Base-by-base conservation (phyloP, 257 asterid species). In the Scutellaria minor region DNA sequence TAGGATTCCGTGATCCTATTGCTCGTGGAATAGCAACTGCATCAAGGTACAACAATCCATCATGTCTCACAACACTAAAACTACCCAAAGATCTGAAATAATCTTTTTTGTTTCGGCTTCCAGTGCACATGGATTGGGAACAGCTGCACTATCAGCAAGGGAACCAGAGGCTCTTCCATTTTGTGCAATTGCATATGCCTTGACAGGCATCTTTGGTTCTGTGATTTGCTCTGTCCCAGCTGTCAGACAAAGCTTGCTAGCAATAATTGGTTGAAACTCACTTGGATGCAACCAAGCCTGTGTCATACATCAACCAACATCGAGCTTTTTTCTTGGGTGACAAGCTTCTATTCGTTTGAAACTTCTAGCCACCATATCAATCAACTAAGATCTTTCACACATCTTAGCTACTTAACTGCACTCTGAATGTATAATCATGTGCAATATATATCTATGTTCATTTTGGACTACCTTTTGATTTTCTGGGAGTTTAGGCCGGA, bases 21-120 rank as follows among this genome's bases (percentile, higher is more conserved):
- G 98, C 98, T 64, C 89, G 99, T 76, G 99, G 99, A 76, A 94
- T 94, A 64, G 99, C 99, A 67, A 91, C 99, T 74, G 98, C 99
- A 20, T 94, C 99, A 46, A 94, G 98, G 98, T 94, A 86, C 13
- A 9, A 27, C 8, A 44, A 42, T 68, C 27, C 50, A n/a, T 11
- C 56, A 61, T 18, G 11, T 42, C 57, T 1, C 35, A 55, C 6
- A 7, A 15, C 54, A 65, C 13, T 20, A 55, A 40, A 24, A 27
- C 18, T 15, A 54, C 42, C 64, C 44, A 40, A 37, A 41, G 24
- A 6, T 6, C 14, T 27, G 9, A 22, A n/a, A 45, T 31, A 31
- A 24, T 15, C 44, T 5, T 62, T 24, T 39, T 24, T 2, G 20
- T 67, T 64, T 50, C 24, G 7, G 44, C 15, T 63, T 70, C 27